phyloP scores from a whole-genome alignment of 2,329 filamentous ascomycete genomes.

The Plenodomus lindquistii region DNA sequence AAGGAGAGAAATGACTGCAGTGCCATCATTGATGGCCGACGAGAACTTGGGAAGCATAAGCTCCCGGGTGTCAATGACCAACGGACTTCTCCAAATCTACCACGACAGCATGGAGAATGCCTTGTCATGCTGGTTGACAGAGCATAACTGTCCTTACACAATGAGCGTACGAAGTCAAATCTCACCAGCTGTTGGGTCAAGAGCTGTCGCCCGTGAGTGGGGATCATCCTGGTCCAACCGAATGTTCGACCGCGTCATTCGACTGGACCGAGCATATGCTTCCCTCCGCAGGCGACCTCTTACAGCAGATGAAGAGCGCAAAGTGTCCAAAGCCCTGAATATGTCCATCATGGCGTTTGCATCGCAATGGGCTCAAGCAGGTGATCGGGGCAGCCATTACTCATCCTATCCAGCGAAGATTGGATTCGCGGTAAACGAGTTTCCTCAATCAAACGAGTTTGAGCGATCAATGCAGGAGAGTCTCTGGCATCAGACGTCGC shows the following conservation, averaged over 20 bases:
- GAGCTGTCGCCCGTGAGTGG: constrained; percentile 48
- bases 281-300: constrained; percentile 43
- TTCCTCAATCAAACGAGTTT: constrained; percentile 20
- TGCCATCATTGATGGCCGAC: constrained; percentile 29
- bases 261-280: constrained; percentile 47
- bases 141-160: constrained; percentile 56
- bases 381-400: constrained; percentile 17
- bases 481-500: constrained; percentile 48
- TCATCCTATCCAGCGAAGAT: constrained; percentile 12
- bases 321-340: constrained; percentile 52
- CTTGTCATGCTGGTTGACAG: constrained; percentile 59
- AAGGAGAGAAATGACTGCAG: not conserved
- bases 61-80: constrained; percentile 37
- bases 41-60: constrained; percentile 30
- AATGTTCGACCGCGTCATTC: constrained; percentile 54
- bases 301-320: constrained; percentile 42
- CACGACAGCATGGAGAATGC: constrained; percentile 59
- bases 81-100: constrained; percentile 54
- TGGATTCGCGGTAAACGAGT: constrained; percentile 12
- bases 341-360: constrained; percentile 57
- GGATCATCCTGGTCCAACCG: constrained; percentile 41
- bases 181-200: constrained; percentile 24
- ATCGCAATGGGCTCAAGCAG: constrained; percentile 51
- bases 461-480: constrained; percentile 44
- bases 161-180: constrained; percentile 16